These are phyloP conservation scores for Boletellus ananas DNA, from an alignment of 768 basidiomycete genomes.

Conservation along the genomic window DNA sequence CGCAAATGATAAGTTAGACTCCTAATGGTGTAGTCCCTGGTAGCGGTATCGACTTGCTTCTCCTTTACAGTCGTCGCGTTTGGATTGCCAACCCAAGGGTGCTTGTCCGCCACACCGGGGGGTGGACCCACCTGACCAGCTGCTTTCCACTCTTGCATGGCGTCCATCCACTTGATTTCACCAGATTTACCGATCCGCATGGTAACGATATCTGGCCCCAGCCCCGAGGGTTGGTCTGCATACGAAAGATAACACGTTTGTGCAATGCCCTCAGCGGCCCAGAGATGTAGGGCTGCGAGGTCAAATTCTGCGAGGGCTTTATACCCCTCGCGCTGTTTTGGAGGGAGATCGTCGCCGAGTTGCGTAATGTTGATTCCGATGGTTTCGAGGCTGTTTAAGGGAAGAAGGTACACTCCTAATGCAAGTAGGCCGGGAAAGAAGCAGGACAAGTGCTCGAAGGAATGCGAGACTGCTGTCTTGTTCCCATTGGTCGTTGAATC, in stretches of 20 bases:
- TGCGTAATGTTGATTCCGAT: constrained; percentile 44
- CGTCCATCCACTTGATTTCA: constrained; percentile 26
- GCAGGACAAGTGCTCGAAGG: constrained; percentile 72
- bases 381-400: constrained; percentile 47
- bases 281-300: constrained; percentile 63
- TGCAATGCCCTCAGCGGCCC: constrained; percentile 74
- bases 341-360: constrained; percentile 29
- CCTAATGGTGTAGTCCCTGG: constrained; percentile 52
- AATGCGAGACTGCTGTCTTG: constrained; percentile 39
- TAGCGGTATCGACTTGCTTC: constrained; percentile 20
- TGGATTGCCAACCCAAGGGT: constrained; percentile 26
- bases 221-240: constrained; percentile 63
- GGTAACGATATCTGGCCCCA: constrained; percentile 59
- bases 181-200: constrained; percentile 27
- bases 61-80: constrained; percentile 14
- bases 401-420: constrained; percentile 61
- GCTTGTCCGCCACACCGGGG: constrained; percentile 48
- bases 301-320: constrained; percentile 43
- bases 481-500: constrained; percentile 37
- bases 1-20: constrained; percentile 54
- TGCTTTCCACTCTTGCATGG: constrained; percentile 46
- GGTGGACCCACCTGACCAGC: constrained; percentile 44
- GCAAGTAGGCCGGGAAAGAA: constrained; percentile 76
- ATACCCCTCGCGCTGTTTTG: constrained; percentile 27
- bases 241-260: constrained; percentile 70